Base-by-base conservation (phyloP, 441 rosid species). In the Dalechampia spathulata region DNA sequence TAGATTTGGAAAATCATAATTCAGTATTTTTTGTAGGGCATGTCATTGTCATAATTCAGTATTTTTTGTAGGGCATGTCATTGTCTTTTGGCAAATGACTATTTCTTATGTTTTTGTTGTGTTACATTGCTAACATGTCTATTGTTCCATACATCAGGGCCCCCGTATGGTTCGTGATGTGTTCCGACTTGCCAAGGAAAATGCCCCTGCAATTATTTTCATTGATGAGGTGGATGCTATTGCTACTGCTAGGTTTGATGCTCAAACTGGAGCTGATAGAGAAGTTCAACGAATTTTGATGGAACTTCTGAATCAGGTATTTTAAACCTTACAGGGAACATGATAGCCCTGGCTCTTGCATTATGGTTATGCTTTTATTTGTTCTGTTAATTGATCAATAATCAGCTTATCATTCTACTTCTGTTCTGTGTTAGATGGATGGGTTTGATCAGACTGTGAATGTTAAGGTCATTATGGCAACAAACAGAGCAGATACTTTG, bases 151-250 rank as follows among this genome's bases (percentile, higher is more conserved):
- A 30, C 8, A 3, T 3, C 34, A 30, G 34, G 34, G 34, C 7
- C 99, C 99, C n/a, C 76, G 96, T 14, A 93, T 93, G 99, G 97
- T 93, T 57, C 97, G 99, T 62, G 99, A 89, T 79, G 97, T 93
- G 61, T 93, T 93, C 52, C 92, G 97, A 55, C 95, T 90, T 48
- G 96, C 99, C 0, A 93, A 93, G 63, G 97, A 90, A 71, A 93
- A 93, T 66, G 99, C 97, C 59, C 99, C 99, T 26, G 99, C 99
- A 57, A 93, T 93, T 49, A 93, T 93, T 65, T 93, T 93, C 55
- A 93, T 90, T 52, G 97, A 93, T 67, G 99, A 93, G 75, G 99
- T 93, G 2, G 99, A 93, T 76, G 96, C 97, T 52, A 93, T 90
- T 27, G 99, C 99, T 28, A 93, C 97, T 36, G 99, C 99, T 57